Percentiles rank a stretch among this genome's conserved stretches.
phyloP scores from a whole-genome alignment of 2,329 filamentous ascomycete genomes.

The Arthrinium puccinioides region DNA sequence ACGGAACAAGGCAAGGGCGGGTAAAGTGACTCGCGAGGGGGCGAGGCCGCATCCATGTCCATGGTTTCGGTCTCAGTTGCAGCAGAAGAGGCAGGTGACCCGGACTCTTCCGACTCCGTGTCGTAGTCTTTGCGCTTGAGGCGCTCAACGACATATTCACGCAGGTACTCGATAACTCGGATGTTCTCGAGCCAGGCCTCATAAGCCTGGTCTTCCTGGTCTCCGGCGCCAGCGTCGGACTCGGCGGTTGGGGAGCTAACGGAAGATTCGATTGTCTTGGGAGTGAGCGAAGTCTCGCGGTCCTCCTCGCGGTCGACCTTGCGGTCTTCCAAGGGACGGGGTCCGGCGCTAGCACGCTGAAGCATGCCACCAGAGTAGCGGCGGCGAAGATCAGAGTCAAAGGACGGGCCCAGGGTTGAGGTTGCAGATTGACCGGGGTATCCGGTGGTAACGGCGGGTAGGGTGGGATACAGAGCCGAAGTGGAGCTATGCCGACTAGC shows the following conservation, averaged over 20 bases:
- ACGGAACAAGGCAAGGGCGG: conserved; percentile 20
- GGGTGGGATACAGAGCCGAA: conserved; percentile 66
- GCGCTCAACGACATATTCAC: conserved; percentile 49
- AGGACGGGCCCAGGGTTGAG: conserved; percentile 63
- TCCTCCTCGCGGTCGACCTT: conserved; percentile 18
- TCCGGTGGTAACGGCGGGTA: conserved; percentile 63
- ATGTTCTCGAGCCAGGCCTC: conserved; percentile 61
- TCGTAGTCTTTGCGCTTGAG: conserved; percentile 51
- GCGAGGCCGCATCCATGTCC: conserved; percentile 24
- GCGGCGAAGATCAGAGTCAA: conserved; percentile 55
- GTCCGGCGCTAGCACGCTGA: conserved; percentile 45
- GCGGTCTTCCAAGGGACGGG: conserved; percentile 28
- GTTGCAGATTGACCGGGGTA: conserved; percentile 62
- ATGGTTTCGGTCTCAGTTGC: conserved; percentile 18
- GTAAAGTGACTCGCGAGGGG: conserved; percentile 26
- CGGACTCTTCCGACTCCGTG: conserved; percentile 26
- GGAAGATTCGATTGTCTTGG: conserved; percentile 35
- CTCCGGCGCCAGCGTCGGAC: conserved; percentile 43
- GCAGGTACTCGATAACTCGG: conserved; percentile 55
- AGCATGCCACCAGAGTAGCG: conserved; percentile 62
- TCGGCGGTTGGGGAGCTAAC: conserved; percentile 48
- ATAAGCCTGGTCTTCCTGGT: conserved; percentile 52
- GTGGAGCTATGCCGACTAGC: conserved; percentile 54
- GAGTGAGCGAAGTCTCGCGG: conserved; percentile 32
- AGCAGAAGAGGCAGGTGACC: conserved; percentile 16